phyloP scores from a whole-genome alignment of 1,284 basidiomycete genomes.

The Malassezia obtusa region DNA sequence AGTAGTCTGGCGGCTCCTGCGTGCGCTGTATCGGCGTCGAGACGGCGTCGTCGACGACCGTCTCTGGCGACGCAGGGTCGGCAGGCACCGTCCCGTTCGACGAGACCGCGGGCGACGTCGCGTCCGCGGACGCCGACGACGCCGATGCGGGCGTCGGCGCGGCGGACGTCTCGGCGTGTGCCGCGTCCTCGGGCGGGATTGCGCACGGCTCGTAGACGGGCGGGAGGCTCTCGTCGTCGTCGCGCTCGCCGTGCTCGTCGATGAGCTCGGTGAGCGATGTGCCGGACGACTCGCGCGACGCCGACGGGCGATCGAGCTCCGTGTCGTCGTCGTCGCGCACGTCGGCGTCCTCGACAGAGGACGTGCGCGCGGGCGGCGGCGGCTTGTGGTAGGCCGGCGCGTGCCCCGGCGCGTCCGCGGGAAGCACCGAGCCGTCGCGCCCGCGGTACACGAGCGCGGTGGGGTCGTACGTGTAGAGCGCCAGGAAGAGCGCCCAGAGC shows the following conservation, averaged over 20 bases:
- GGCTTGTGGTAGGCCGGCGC: too few relatives aligned
- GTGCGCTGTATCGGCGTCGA: not conserved
- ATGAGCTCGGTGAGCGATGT: not conserved
- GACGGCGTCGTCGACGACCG: not conserved
- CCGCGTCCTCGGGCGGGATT: not conserved
- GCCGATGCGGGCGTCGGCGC: not conserved
- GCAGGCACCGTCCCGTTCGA: too few relatives aligned
- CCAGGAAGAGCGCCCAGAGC: not conserved
- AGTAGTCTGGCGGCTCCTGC: conserved; percentile 59
- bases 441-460: not conserved
- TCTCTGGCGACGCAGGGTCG: not conserved
- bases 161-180: not conserved
- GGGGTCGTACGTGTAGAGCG: not conserved
- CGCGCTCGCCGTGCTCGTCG: not conserved
- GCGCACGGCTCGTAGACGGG: not conserved
- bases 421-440: not conserved
- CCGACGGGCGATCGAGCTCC: not conserved
- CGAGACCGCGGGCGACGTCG: not conserved
- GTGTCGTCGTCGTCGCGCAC: too few relatives aligned
- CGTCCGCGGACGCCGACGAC: not conserved
- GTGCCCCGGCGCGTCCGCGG: not conserved
- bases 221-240: not conserved
- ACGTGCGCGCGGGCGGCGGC: too few relatives aligned
- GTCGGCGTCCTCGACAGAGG: not conserved
- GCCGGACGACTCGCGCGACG: not conserved